A percentile compares a stretch with the other conserved stretches of the same genome.
Conservation (phyloP, 768 basidiomycete genomes). For the Coprinellus micaceus region DNA sequence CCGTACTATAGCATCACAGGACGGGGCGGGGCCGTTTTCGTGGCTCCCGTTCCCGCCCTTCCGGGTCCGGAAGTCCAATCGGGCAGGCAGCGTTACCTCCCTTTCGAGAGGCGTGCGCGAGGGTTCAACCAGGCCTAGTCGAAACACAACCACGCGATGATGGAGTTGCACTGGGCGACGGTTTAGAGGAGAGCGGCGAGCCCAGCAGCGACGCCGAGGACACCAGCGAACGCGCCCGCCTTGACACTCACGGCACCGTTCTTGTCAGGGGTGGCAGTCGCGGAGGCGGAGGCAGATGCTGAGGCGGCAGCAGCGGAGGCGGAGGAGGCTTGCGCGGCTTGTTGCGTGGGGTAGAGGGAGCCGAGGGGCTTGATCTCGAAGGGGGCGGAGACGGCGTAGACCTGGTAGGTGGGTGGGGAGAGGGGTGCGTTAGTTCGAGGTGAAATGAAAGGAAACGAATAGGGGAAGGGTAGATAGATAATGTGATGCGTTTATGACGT, state of each 20-base stretch:
- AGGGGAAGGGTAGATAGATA: not conserved
- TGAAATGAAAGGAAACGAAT: not conserved
- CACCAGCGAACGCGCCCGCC: not conserved
- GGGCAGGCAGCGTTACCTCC: too few species aligned
- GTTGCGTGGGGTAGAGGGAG: slow-evolving; percentile 46
- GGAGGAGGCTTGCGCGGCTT: slow-evolving; percentile 20
- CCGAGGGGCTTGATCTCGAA: slow-evolving; percentile 63
- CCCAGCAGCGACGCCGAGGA: slow-evolving; percentile 6
- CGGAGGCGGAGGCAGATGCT: slow-evolving; percentile 22
- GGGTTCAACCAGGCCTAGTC: too few species aligned
- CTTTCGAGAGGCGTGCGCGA: too few species aligned
- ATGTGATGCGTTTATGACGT: too few species aligned
- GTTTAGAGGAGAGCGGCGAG: slow-evolving; percentile 8
- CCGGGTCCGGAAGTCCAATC: too few species aligned
- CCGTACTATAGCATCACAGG: too few species aligned
- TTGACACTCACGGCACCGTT: not conserved
- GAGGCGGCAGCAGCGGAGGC: slow-evolving; percentile 22
- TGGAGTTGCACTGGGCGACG: too few species aligned
- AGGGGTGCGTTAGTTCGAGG: not conserved
- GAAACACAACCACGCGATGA: not conserved
- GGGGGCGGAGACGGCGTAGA: slow-evolving; percentile 50
- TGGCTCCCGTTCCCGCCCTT: too few species aligned
- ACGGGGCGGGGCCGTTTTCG: too few species aligned
- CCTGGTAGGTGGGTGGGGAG: slow-evolving; percentile 32
- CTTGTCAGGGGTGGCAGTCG: slow-evolving; percentile 8